A percentile compares a stretch with the other conserved stretches of the same genome.
These are phyloP conservation scores for Boletus eberwhitei DNA, from an alignment of 768 basidiomycete genomes.

Conservation along the genomic window DNA sequence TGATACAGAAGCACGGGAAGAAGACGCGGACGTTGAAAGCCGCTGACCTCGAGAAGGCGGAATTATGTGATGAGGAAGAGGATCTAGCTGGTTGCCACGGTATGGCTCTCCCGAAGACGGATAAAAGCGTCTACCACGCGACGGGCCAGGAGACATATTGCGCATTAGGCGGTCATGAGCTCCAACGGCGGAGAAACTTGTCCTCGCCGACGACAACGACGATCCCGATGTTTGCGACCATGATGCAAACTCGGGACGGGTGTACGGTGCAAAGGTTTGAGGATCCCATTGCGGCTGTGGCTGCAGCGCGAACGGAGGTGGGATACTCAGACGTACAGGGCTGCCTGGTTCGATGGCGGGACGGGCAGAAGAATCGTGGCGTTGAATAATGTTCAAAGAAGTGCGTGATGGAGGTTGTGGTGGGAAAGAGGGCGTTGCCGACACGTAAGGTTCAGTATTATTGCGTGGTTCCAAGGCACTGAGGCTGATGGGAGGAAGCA, in stretches of 20 bases:
- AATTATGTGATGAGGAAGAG: slow-evolving; percentile 15
- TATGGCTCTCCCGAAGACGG: slow-evolving; percentile 15
- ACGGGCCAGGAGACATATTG: neutral
- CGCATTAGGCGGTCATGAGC: slow-evolving; percentile 15
- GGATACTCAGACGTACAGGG: slow-evolving; percentile 22
- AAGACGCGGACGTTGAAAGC: slow-evolving; percentile 12
- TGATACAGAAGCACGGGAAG: slow-evolving; percentile 12
- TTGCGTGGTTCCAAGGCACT: slow-evolving; percentile 15
- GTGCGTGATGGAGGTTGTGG: slow-evolving; percentile 32
- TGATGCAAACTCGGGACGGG: slow-evolving; percentile 36
- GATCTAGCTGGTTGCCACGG: slow-evolving; percentile 11
- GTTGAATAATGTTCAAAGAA: slow-evolving; percentile 13
- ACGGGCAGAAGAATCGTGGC: slow-evolving; percentile 21
- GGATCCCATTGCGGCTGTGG: slow-evolving; percentile 66
- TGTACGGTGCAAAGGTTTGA: slow-evolving; percentile 36
- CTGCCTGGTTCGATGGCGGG: slow-evolving; percentile 13
- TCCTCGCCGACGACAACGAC: slow-evolving; percentile 32
- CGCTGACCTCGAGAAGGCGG: slow-evolving; percentile 16
- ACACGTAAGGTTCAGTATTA: slow-evolving; percentile 16
- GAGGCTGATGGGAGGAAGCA: slow-evolving; percentile 28
- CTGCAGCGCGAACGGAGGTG: slow-evolving; percentile 64
- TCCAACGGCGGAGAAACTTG: slow-evolving; percentile 17
- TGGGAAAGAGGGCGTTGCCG: slow-evolving; percentile 27
- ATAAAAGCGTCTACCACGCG: slow-evolving; percentile 11
- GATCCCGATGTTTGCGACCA: slow-evolving; percentile 35